phyloP scores from a whole-genome alignment of 108 stramenopile species.

The Skeletonema menzelii region DNA sequence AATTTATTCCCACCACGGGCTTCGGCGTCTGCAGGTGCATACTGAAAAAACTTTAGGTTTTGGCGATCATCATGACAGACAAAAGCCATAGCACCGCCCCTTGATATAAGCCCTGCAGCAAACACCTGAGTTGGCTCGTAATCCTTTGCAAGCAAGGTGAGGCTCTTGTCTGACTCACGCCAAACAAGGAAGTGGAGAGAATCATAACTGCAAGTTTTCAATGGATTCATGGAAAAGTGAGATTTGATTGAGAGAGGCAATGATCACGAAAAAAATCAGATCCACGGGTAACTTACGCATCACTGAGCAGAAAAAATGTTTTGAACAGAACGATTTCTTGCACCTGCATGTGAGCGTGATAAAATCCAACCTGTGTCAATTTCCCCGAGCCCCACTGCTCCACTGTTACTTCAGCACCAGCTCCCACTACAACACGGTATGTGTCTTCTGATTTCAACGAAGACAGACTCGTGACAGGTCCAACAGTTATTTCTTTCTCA shows the following conservation, averaged over 20 bases:
- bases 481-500: conserved; percentile 84
- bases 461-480: conserved; percentile 76
- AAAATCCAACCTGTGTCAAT: conserved; percentile 90
- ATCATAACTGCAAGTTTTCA: conserved; percentile 60
- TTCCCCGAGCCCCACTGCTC: conserved; percentile 86
- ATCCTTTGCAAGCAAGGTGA: conserved; percentile 87
- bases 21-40: conserved; percentile 87
- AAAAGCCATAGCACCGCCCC: conserved; percentile 75
- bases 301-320: conserved; percentile 78
- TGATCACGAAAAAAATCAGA: not conserved
- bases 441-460: conserved; percentile 75
- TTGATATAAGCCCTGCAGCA: conserved; percentile 79
- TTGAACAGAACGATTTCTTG: conserved; percentile 81
- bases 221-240: not conserved
- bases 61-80: conserved; percentile 90
- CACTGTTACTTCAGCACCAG: conserved; percentile 88
- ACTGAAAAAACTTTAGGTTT: conserved; percentile 90
- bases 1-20: conserved; percentile 92
- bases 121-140: conserved; percentile 84
- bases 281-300: conserved; percentile 44
- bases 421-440: conserved; percentile 72
- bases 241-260: not conserved
- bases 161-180: conserved; percentile 86
- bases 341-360: conserved; percentile 86
- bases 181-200: conserved; percentile 87